Percentiles rank a stretch among this genome's conserved stretches.
These are phyloP conservation scores for Puccinia novopanici DNA, from an alignment of 1,284 basidiomycete genomes.

Conservation along the genomic window DNA sequence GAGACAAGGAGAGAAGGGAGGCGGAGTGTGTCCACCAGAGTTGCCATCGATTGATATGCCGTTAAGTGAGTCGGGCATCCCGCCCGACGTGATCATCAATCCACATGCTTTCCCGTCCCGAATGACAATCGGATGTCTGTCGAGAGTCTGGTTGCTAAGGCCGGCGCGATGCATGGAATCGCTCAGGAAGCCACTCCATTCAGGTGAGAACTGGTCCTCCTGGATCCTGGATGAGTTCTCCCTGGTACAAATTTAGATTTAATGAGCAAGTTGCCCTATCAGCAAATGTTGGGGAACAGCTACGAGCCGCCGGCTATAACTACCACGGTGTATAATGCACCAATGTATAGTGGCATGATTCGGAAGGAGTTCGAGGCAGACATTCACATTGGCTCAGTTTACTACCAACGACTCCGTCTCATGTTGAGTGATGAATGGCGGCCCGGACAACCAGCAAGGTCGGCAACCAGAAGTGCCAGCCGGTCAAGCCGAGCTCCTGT, in stretches of 20 bases:
- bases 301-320: conserved; percentile 92
- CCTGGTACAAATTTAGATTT: conserved; percentile 66
- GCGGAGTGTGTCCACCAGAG: conserved; percentile 98
- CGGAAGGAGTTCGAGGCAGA: conserved; percentile 97
- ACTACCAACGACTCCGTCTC: conserved; percentile 97
- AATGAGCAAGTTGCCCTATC: conserved; percentile 93
- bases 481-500: conserved; percentile 75
- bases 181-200: conserved; percentile 98
- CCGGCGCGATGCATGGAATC: conserved; percentile 95
- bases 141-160: conserved; percentile 97
- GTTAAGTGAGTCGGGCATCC: conserved; percentile 96
- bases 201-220: conserved; percentile 66
- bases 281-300: conserved; percentile 95
- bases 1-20: conserved; percentile 98
- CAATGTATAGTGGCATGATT: conserved; percentile 99
- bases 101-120: conserved; percentile 98
- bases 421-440: conserved; percentile 99
- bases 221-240: background rate
- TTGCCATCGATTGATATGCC: conserved; percentile 99
- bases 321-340: conserved; percentile 99
- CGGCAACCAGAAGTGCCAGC: conserved; percentile 91
- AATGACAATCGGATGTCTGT: conserved; percentile 99
- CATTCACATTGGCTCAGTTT: conserved; percentile 97
- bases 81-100: conserved; percentile 99
- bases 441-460: conserved; percentile 97